Evolutionary conservation across 495 filamentous ascomycete genomes (phyloP).

Genomic region (Hypoxylon rickii): DNA sequence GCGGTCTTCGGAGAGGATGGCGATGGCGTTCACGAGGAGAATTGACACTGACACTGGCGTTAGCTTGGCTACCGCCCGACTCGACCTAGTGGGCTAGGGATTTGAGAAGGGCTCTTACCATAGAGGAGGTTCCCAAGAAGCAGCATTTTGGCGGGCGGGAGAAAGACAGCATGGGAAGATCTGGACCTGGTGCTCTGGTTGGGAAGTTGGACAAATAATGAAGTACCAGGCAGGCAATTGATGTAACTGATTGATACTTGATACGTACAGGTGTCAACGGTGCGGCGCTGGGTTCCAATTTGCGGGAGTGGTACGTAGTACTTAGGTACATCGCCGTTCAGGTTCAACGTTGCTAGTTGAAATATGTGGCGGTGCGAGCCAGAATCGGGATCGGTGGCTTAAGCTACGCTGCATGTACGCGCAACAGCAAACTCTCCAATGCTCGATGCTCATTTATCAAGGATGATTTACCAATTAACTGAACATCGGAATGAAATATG

Average conservation of each 20-base stretch:
- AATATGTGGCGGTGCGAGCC: slow-evolving; percentile 18
- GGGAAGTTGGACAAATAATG: not conserved
- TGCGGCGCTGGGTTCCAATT: slow-evolving; percentile 17
- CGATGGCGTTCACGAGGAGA: slow-evolving; percentile 91
- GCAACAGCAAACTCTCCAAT: too few relatives aligned
- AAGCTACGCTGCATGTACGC: too few relatives aligned
- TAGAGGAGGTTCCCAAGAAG: slow-evolving; percentile 78
- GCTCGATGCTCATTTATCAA: too few relatives aligned
- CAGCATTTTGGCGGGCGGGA: slow-evolving; percentile 55
- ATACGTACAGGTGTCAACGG: slow-evolving; percentile 36
- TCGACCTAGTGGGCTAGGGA: slow-evolving; percentile 21
- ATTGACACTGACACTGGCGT: slow-evolving; percentile 62
- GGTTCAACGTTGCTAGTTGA: too few relatives aligned
- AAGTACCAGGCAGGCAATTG: not conserved
- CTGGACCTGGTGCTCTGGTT: not conserved
- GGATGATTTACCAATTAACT: too few relatives aligned
- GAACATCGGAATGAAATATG: too few relatives aligned
- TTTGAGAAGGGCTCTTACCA: slow-evolving; percentile 50
- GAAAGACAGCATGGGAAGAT: slow-evolving; percentile 14
- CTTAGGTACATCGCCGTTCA: not conserved
- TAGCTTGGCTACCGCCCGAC: too few relatives aligned
- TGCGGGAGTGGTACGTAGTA: not conserved
- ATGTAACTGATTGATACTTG: not conserved
- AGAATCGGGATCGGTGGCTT: too few relatives aligned
- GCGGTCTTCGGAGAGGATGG: slow-evolving; percentile 94